Percentiles rank a stretch among this genome's conserved stretches.
phyloP scores from a whole-genome alignment of 2,329 filamentous ascomycete genomes.

The Exophiala sp. region DNA sequence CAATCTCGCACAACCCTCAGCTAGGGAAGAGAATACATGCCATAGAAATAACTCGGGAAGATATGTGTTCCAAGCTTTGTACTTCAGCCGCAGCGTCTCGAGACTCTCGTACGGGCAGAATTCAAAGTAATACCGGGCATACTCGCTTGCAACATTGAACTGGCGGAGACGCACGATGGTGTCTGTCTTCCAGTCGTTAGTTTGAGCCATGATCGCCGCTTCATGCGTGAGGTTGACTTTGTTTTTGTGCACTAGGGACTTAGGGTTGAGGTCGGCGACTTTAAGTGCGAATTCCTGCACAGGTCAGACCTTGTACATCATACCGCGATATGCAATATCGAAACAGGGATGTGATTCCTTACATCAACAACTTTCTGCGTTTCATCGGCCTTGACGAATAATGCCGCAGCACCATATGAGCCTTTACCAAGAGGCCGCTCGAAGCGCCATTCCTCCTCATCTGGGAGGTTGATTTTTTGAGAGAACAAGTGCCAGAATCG shows the following conservation, averaged over 20 bases:
- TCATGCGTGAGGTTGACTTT: constrained; percentile 7
- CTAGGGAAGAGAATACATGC: constrained; percentile 19
- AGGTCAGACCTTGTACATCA: not conserved
- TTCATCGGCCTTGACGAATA: constrained; percentile 12
- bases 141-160: constrained; percentile 6
- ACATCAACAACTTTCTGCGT: constrained; percentile 11
- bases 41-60: constrained; percentile 24
- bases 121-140: constrained; percentile 21
- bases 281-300: constrained; percentile 1
- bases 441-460: constrained; percentile 20
- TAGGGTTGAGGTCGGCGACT: not conserved
- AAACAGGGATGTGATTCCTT: not conserved
- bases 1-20: constrained; percentile 9
- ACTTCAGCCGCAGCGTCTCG: constrained; percentile 14
- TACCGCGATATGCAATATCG: too few relatives aligned
- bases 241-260: not conserved
- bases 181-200: constrained; percentile 7
- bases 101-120: constrained; percentile 12
- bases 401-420: constrained; percentile 17
- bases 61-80: constrained; percentile 22
- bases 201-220: constrained; percentile 18
- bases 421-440: constrained; percentile 19
- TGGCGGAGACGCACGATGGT: constrained; percentile 11
- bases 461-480: constrained; percentile 2
- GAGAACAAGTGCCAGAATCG: constrained; percentile 15